Evolutionary conservation across 352 stramenopile genomes (phyloP), one percentile per base, ranked within the genome.

Genomic region (Globisporangium ultimum): DNA sequence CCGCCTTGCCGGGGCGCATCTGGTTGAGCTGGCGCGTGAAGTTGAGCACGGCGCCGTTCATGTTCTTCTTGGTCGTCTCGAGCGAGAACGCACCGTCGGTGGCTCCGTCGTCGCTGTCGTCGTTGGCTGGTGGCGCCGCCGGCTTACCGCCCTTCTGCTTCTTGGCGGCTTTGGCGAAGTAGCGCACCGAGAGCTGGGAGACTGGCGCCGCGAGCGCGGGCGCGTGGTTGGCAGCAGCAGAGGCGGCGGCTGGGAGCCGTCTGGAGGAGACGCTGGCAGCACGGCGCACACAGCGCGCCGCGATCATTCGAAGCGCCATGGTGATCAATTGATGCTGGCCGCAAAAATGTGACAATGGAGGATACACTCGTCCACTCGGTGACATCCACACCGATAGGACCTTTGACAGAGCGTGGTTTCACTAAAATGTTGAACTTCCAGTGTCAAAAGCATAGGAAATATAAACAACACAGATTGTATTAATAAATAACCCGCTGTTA

Each of bases 1-100:
- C 83, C 17, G 85, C 82, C 48, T 81, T 80, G 42, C 85, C 83
- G 12, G 85, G 82, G 4, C 85, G 85, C 82, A 94, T 94, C 65
- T 91, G 80, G 47, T 61, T 72, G 46, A 94, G 65, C 55, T 73
- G 63, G 40, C 82, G 84, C 58, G 74, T 91, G 66, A 91, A 90
- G 67, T 82, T 89, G 22, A 88, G 67, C 45, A 94, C 78, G 8
- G 75, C 85, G 34, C 85, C 85, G 17, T 74, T 67, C 85, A 94
- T 94, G 67, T 90, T 90, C 67, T 90, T 94, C 40, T 73, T 80
- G 46, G 80, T 80, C 65, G 82, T 88, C 6, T 74, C 66, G 42
- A 89, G 60, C 32, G 70, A 66, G 32, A 68, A 63, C 43, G 62
- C 58, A n/a, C 60, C 67, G 18, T 58, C 55, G 32, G 51, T 46